Percentiles rank a stretch among this genome's conserved stretches.
These are phyloP conservation scores for Suillus luteus DNA, from an alignment of 768 basidiomycete species.

Conservation along the genomic window DNA sequence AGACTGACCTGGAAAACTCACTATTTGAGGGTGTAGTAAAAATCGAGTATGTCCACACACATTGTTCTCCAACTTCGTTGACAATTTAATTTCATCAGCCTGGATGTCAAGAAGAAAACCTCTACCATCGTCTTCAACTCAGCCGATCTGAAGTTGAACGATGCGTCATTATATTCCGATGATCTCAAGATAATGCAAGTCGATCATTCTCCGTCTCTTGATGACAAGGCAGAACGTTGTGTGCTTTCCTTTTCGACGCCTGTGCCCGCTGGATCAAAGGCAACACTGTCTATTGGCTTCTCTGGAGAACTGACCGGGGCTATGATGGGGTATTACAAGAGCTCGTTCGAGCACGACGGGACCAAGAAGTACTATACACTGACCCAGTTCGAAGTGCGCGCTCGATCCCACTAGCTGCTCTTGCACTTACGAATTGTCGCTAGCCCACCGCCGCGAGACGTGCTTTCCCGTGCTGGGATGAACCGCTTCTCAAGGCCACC, in stretches of 20 bases:
- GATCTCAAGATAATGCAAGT: conserved; percentile 50
- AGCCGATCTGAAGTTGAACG: conserved; percentile 56
- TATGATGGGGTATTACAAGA: conserved; percentile 87
- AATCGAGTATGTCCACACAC: conserved; percentile 51
- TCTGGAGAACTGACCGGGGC: conserved; percentile 62
- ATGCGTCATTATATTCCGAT: conserved; percentile 58
- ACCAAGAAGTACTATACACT: conserved; percentile 70
- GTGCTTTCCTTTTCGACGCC: conserved; percentile 57
- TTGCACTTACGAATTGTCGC: conserved; percentile 1
- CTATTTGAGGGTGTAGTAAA: conserved; percentile 78
- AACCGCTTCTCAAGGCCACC: conserved; percentile 87
- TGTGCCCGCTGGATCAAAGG: conserved; percentile 70
- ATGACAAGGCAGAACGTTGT: conserved; percentile 65
- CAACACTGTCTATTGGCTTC: conserved; percentile 70
- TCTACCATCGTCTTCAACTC: conserved; percentile 67
- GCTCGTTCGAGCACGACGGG: conserved; percentile 62
- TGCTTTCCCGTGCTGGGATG: conserved; percentile 91
- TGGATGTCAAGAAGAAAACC: conserved; percentile 65
- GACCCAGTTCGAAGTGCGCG: conserved; percentile 82
- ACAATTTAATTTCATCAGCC: conserved; percentile 38
- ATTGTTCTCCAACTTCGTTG: conserved; percentile 3
- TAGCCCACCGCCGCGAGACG: conserved; percentile 85
- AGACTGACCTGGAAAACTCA: conserved; percentile 79
- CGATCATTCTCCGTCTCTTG: conserved; percentile 49
- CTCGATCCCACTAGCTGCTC: neutral